Evolutionary conservation across 495 filamentous ascomycete species (phyloP), one percentile per base, ranked within the genome.

Genomic region (Neurospora sp.): DNA sequence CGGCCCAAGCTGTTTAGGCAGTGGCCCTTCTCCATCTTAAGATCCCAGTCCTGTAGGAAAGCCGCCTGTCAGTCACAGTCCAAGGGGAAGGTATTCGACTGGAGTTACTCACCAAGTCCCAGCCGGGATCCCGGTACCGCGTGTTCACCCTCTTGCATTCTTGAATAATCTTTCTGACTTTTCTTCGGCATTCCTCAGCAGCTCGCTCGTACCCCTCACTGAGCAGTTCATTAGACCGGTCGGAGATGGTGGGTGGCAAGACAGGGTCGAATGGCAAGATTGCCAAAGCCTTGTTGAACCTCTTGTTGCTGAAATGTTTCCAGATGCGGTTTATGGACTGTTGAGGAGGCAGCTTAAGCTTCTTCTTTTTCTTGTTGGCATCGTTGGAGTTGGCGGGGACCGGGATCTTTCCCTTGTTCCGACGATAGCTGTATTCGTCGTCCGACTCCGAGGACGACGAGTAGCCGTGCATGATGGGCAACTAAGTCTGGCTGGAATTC

Each of bases 111-210:
- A 88, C 92, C 85, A 80, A 88, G 81, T 98, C 93, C 79, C 96
- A 97, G 75, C 94, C 89, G 11, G 91, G 89, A 82, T 98, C 95
- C 16, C 92, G 88, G 76, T 97, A 98, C 76, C 94, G 94, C 79
- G 92, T 92, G 76, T 98, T 98, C 38, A 96, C 86, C 20, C 92
- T 86, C 74, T 88, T 84, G 80, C 94, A 98, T 81, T 97, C 94
- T 75, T 89, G 90, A 9, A 91, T 90, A 74, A 97, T 97, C 78
- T 93, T 93, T 27, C 89, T 87, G n/a, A 98, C 94, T 71, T 94
- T 94, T 40, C 85, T 85, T 59, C 85, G 84, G 80, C 95, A 98
- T 76, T 90, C 89, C 11, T 85, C 85, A 14, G 83, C 87, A 0
- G 93, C 94, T 75, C 94, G 88, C 75, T 95, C 89, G 73, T 94